Base-by-base conservation (phyloP, 768 basidiomycete species). In the Gyrodon lividus region DNA sequence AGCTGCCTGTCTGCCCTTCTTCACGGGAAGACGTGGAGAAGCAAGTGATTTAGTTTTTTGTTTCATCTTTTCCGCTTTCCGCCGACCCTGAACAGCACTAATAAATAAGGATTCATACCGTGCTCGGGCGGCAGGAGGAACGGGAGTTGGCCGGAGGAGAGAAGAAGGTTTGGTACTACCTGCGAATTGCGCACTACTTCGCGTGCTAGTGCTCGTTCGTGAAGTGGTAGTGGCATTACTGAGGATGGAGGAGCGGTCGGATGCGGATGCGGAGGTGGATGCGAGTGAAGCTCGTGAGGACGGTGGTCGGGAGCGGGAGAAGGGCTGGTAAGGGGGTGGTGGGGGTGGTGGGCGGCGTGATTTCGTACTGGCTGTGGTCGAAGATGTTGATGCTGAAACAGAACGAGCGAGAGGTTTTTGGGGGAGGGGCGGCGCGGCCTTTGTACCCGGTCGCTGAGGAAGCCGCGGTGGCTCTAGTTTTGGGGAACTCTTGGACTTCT, bases 101-200 rank as follows among this genome's bases (percentile, higher is more conserved):
- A 74, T 71, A 58, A 90, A 92, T 2, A 91, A 73, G 5, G 69
- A 67, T 54, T 89, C 86, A 61, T 90, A 92, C 9, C 89, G 80
- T 35, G 69, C 72, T 19, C 81, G 78, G 12, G 84, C 84, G 3
- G 80, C 73, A 6, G 79, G 68, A 2, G 89, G 89, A 3, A 89
- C 75, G 2, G 88, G 89, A 0, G 87, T 81, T 1, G 83, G 80
- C 3, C 87, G 80, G 34, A 65, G 48, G 24, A 75, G 69, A 47
- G 69, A 74, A 59, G 52, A 70, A 0, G 53, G 43, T 50, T 61
- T 69, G 0, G 30, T n/a, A n/a, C 33, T 48, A 28, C 34, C 28
- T 20, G 40, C 50, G n/a, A 54, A 40, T 55, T 68, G 67, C 31
- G 59, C 45, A 40, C 62, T 67, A 51, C 60, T 66, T 39, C 61